Evolutionary conservation across 768 basidiomycete genomes (phyloP).

Genomic region (Rhizopogon rudus): DNA sequence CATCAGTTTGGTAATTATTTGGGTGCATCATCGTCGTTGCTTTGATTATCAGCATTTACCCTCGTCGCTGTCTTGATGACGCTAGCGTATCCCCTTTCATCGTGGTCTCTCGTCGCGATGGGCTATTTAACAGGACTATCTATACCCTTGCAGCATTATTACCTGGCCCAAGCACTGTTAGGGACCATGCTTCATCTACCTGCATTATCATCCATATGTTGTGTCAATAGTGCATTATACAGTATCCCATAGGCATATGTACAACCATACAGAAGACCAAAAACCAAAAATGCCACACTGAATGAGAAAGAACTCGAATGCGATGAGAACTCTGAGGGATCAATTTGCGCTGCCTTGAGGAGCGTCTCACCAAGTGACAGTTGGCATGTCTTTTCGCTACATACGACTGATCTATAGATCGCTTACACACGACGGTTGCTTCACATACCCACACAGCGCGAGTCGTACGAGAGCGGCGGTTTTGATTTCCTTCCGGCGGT

Average conservation of each 20-base stretch:
- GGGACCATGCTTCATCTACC: slow-evolving; percentile 1
- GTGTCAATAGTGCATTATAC: slow-evolving; percentile 32
- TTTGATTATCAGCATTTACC: slow-evolving; percentile 16
- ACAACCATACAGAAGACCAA: slow-evolving; percentile 22
- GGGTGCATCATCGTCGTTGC: slow-evolving; percentile 6
- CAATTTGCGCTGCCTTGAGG: background rate
- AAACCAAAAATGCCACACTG: slow-evolving; percentile 21
- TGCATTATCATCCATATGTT: slow-evolving; percentile 28
- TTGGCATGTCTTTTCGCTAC: background rate
- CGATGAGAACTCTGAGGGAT: background rate
- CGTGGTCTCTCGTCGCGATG: slow-evolving; percentile 6
- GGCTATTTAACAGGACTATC: slow-evolving; percentile 28
- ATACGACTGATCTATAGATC: background rate
- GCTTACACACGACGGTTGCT: background rate
- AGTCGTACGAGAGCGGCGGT: background rate
- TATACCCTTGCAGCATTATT: slow-evolving; percentile 22
- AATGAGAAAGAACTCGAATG: background rate
- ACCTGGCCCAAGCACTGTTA: background rate
- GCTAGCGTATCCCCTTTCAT: slow-evolving; percentile 18
- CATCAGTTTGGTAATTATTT: slow-evolving; percentile 51
- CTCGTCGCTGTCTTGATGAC: slow-evolving; percentile 24
- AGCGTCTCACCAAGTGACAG: background rate
- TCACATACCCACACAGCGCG: background rate
- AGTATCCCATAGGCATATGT: slow-evolving; percentile 29
- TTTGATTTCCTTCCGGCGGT: too few species aligned